Percentiles rank a stretch among this genome's conserved stretches.
Conservation (phyloP, 1,139 yeast species). For the Yamadazyma conglobata region DNA sequence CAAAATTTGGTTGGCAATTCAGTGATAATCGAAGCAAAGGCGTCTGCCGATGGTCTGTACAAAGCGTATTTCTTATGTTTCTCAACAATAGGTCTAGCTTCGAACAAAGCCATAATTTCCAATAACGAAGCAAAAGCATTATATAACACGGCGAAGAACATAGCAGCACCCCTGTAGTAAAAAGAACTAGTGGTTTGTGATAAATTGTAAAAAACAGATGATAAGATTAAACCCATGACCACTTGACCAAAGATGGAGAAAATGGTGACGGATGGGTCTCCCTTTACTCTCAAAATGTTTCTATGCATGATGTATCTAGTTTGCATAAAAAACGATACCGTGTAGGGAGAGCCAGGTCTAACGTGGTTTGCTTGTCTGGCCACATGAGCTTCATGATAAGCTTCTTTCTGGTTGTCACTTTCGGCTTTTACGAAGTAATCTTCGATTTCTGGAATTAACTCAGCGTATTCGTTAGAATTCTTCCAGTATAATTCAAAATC, state of each 20-base stretch:
- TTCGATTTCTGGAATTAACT: slow-evolving; percentile 32
- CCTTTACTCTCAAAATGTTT: slow-evolving; percentile 59
- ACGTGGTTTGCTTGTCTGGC: slow-evolving; percentile 57
- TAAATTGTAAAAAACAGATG: slow-evolving; percentile 73
- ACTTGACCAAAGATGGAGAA: slow-evolving; percentile 60
- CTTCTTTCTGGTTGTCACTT: slow-evolving; percentile 14
- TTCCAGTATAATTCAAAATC: slow-evolving; percentile 70
- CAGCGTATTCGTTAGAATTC: slow-evolving; percentile 49
- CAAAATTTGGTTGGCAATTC: slow-evolving; percentile 54
- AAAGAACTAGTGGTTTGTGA: slow-evolving; percentile 43
- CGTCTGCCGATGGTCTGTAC: slow-evolving; percentile 67
- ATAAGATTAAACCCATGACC: slow-evolving; percentile 69
- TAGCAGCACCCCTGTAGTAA: slow-evolving; percentile 64
- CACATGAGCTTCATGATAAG: slow-evolving; percentile 47
- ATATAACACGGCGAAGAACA: slow-evolving; percentile 75
- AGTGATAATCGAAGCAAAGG: slow-evolving; percentile 54
- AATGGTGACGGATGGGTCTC: slow-evolving; percentile 63
- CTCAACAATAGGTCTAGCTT: slow-evolving; percentile 76
- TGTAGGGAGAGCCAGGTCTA: slow-evolving; percentile 56
- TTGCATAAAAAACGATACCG: slow-evolving; percentile 65
- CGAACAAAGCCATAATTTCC: slow-evolving; percentile 66
- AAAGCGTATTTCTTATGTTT: slow-evolving; percentile 72
- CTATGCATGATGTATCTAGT: slow-evolving; percentile 56
- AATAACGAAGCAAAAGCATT: slow-evolving; percentile 73
- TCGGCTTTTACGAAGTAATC: slow-evolving; percentile 21